A percentile compares a stretch with the other conserved stretches of the same genome.
phyloP scores from a whole-genome alignment of 805 yeast genomes.

The Crinitomyces ghanaensis region DNA sequence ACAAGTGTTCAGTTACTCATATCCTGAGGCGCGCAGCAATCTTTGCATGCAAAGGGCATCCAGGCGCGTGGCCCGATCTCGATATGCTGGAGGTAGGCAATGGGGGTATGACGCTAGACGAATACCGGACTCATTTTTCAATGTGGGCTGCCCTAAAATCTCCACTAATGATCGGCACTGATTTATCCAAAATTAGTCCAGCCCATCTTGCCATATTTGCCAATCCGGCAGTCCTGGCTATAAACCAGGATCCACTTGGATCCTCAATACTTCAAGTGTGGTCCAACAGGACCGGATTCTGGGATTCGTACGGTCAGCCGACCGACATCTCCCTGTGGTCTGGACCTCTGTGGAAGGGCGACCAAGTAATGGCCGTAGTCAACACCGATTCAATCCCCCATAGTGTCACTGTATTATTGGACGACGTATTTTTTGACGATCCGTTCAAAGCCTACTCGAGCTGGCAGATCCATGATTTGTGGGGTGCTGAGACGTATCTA shows the following conservation, averaged over 20 bases:
- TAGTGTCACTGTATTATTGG: slow-evolving; percentile 7
- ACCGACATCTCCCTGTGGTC: slow-evolving; percentile 12
- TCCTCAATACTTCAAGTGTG: slow-evolving; percentile 13
- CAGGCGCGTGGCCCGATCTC: slow-evolving; percentile 23
- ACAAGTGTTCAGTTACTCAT: slow-evolving; percentile 19
- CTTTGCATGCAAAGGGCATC: slow-evolving; percentile 20
- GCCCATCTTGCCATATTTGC: slow-evolving; percentile 17
- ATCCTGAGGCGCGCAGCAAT: slow-evolving; percentile 25
- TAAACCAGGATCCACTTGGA: slow-evolving; percentile 22
- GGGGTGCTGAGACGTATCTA: slow-evolving; percentile 10
- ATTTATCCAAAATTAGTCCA: slow-evolving; percentile 17
- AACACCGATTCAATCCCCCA: slow-evolving; percentile 9
- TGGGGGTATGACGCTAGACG: slow-evolving; percentile 23
- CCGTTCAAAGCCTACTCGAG: slow-evolving; percentile 6
- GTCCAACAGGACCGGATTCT: slow-evolving; percentile 6
- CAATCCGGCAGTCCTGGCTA: slow-evolving; percentile 17
- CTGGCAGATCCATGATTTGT: slow-evolving; percentile 13
- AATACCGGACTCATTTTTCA: slow-evolving; percentile 23
- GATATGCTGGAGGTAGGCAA: slow-evolving; percentile 26
- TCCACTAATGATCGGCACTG: slow-evolving; percentile 24
- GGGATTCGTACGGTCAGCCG: slow-evolving; percentile 7
- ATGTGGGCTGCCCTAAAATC: slow-evolving; percentile 26
- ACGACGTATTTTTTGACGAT: slow-evolving; percentile 10
- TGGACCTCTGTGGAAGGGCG: slow-evolving; percentile 10
- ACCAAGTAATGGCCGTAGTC: slow-evolving; percentile 10